A percentile compares a stretch with the other conserved stretches of the same genome.
Evolutionary conservation across 768 basidiomycete species (phyloP).

Genomic region (Cantharellus cinnabarinus): DNA sequence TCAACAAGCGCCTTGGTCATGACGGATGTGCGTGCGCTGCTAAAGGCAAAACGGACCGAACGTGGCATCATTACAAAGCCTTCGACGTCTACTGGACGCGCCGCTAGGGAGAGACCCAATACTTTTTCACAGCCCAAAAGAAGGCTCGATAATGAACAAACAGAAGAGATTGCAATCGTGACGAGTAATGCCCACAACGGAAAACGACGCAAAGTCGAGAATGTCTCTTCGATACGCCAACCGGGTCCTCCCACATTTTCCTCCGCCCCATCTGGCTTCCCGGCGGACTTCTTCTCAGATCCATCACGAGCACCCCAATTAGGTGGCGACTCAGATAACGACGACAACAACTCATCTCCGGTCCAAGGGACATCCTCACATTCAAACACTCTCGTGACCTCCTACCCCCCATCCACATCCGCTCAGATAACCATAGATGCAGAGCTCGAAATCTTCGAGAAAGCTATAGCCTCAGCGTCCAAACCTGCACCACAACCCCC

Average conservation of each 20-base stretch:
- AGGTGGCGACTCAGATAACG: constrained; percentile 24
- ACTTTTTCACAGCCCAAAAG: constrained; percentile 1
- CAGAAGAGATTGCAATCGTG: background rate
- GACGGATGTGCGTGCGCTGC: constrained; percentile 58
- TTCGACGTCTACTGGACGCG: constrained; percentile 30
- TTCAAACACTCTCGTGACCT: background rate
- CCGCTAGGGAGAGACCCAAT: background rate
- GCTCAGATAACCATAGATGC: constrained; percentile 28
- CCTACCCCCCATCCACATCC: background rate
- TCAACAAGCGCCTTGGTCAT: background rate
- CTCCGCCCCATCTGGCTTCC: constrained; percentile 21
- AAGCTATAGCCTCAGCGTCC: constrained; percentile 25
- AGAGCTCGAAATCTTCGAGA: constrained; percentile 59
- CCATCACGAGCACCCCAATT: constrained; percentile 29
- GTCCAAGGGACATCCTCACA: constrained; percentile 6
- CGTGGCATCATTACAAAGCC: constrained; percentile 60
- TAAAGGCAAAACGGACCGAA: constrained; percentile 48
- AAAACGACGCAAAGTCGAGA: constrained; percentile 4
- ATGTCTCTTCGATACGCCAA: background rate
- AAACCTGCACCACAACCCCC: constrained; percentile 13
- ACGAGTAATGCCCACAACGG: background rate
- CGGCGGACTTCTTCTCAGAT: constrained; percentile 68
- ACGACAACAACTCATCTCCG: constrained; percentile 17
- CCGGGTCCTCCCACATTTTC: too few relatives aligned
- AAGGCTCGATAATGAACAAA: constrained; percentile 2